Evolutionary conservation across 2,329 filamentous ascomycete species (phyloP), one percentile per base, ranked within the genome.

Genomic region (Tolypocladium endophyticum): DNA sequence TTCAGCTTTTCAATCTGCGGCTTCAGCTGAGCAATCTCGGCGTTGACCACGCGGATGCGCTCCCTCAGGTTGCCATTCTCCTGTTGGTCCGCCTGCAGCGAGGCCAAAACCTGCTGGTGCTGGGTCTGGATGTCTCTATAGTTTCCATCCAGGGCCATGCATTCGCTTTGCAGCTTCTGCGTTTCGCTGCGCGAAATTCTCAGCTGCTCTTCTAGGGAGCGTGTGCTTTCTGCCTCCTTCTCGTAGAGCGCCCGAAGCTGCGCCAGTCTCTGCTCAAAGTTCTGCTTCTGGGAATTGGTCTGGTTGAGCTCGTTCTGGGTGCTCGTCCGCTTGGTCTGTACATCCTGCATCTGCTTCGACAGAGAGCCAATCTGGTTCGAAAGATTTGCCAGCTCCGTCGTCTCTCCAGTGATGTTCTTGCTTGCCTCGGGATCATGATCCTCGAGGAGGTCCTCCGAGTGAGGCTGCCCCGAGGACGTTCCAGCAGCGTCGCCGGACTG

Each of bases 361-460:
- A 99, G 76, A 2, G 89, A 93, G 38, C 91, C 87, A 64, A 99
- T 91, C 73, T 97, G 94, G 72, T 96, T 97, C 0, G 93, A 97
- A 66, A 99, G 81, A 70, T 99, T 97, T 57, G 92, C 94, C 60
- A 99, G 81, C 72, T 99, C 94, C 0, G 89, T 88, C 2, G 92
- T 94, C 70, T 99, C 94, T 64, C 87, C 88, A 0, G 89, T 94
- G 33, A 97, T 79, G 71, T 89, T 95, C 73, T 89, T 94, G 74
- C 87, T 93, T 59, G 92, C 86, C 68, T 96, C 92, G 1, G 89
- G 88, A 64, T 97, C 93, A 64, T 87, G 88, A 66, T 97, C 92
- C 20, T 90, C 90, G n/a, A 99, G 81, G 9, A 97, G 81, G 72
- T 97, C 94, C 67, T 97, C 92, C 57, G 87, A 80, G 20, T 57